Percentiles rank a stretch among this genome's conserved stretches.
These are phyloP conservation scores for Marchantia polymorpha DNA, from an alignment of 225 moss, liverwort and hornwort species.

Conservation along the genomic window DNA sequence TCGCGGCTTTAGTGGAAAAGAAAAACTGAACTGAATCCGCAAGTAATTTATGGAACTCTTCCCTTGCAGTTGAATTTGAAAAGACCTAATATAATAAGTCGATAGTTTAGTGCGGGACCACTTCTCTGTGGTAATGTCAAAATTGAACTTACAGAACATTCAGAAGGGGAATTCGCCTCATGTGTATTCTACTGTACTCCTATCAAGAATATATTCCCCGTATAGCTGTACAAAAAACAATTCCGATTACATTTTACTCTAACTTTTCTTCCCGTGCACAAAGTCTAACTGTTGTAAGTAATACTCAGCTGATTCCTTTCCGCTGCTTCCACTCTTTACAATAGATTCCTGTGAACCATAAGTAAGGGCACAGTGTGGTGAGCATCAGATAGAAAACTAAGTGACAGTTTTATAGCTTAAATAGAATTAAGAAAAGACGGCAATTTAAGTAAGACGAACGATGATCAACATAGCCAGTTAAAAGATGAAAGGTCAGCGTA, in stretches of 20 bases:
- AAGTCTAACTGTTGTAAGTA: slow-evolving; percentile 74
- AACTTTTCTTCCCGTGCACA: slow-evolving; percentile 29
- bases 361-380: background rate
- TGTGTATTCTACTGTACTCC: background rate
- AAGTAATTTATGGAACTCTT: too few relatives aligned
- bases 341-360: background rate
- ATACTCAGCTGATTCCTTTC: slow-evolving; percentile 77
- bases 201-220: background rate
- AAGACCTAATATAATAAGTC: too few relatives aligned
- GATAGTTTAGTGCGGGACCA: too few relatives aligned
- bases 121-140: too few relatives aligned
- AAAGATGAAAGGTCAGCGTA: background rate
- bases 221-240: slow-evolving; percentile 15
- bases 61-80: too few relatives aligned
- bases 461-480: background rate
- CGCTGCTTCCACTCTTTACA: slow-evolving; percentile 29
- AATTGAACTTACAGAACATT: background rate
- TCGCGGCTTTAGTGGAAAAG: too few relatives aligned
- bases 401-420: too few relatives aligned
- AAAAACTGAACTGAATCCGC: too few relatives aligned
- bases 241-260: background rate
- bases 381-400: too few relatives aligned
- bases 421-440: background rate
- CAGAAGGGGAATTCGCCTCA: background rate
- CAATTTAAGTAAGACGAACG: background rate